Evolutionary conservation across 371 early-diverging fungal genomes (phyloP), one percentile per base, ranked within the genome.

Genomic region (Nosema bombycis): DNA sequence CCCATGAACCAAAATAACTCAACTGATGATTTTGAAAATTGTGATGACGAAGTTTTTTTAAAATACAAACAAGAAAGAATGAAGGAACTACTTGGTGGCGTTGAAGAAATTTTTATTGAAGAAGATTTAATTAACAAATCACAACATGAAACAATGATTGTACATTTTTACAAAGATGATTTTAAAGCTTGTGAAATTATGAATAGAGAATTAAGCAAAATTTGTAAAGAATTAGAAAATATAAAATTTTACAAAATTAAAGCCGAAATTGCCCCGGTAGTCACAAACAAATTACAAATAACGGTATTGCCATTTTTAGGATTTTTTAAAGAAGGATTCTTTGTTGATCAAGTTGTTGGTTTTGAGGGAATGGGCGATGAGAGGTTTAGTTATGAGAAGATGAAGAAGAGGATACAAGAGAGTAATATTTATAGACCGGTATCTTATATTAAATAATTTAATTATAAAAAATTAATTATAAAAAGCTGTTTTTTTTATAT

Each of bases 311-410:
- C 86, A 10, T 83, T 82, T 76, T 60, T 86, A 15, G 84, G 78
- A 0, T 80, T 83, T 57, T 86, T 86, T 67, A 75, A 77, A 29
- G 70, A 82, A 10, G 84, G 86, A 70, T 84, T 73, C 72, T 84
- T 86, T 75, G 79, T 83, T n/a, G 84, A 83, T 33, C 66, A 72
- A 37, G 67, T 84, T 57, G 79, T 82, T 61, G 86, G 86, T 0
- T 86, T 83, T 77, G 84, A 86, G 73, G 77, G 78, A 60, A 67
- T 84, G 34, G 86, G 86, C 61, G 80, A 80, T 26, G 69, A 73
- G 26, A 30, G 38, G n/a, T 37, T 67, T n/a, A 60, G 57, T 18
- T 55, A 21, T 18, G 69, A 75, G 32, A 58, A 37, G 26, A n/a
- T 75, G n/a, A 75, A 69, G 58, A 67, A 75, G 32, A 46, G 64